Evolutionary conservation across 2,329 filamentous ascomycete genomes (phyloP).

Genomic region (Cercospora zeae-maydis): DNA sequence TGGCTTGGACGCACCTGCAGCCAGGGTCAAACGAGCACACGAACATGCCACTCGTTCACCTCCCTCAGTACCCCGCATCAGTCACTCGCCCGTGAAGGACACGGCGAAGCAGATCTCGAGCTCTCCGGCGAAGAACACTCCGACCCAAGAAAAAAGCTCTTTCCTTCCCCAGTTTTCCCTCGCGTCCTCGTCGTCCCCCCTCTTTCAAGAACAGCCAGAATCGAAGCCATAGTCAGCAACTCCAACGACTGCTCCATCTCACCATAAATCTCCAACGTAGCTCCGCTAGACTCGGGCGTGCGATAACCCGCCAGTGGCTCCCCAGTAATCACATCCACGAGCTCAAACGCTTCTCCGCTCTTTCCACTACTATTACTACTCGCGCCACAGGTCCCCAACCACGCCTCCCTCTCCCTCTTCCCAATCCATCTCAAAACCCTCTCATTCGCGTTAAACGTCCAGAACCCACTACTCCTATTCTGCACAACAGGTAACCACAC

Average conservation of each 20-base stretch:
- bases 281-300: background rate
- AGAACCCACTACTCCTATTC: background rate
- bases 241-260: background rate
- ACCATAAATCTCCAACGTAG: background rate
- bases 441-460: constrained; percentile 2
- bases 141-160: background rate
- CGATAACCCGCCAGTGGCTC: background rate
- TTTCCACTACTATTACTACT: background rate
- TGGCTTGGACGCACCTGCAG: too few species aligned
- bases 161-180: background rate
- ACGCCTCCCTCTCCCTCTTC: background rate
- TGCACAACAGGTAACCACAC: constrained; percentile 5
- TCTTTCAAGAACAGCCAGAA: background rate
- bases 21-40: background rate
- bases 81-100: background rate
- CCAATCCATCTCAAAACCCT: background rate
- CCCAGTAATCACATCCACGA: constrained; percentile 1
- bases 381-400: background rate
- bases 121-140: background rate
- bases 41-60: background rate
- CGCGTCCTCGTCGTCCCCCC: background rate
- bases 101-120: background rate
- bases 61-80: background rate
- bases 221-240: constrained; percentile 3
- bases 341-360: background rate